Conservation (phyloP, 768 basidiomycete species). For the Hygrophorus pudorinus region DNA sequence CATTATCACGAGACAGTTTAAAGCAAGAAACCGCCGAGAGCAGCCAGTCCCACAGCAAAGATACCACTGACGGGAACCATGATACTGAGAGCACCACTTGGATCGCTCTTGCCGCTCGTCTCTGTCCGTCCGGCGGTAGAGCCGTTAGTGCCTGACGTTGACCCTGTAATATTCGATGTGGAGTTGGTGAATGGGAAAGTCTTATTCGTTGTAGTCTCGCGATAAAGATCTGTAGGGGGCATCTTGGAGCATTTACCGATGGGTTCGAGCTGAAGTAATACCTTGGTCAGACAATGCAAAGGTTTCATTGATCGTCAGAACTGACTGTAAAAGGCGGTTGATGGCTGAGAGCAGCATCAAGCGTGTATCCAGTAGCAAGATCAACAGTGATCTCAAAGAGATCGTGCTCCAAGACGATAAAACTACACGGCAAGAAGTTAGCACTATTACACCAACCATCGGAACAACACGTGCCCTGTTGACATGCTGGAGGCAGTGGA, state of each 20-base stretch:
- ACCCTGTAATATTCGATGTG: background rate
- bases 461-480: constrained; percentile 40
- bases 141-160: background rate
- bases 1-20: no score
- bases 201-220: constrained; percentile 69
- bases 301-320: background rate
- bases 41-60: no score
- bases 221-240: constrained; percentile 61
- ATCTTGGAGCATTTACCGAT: constrained; percentile 71
- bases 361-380: constrained; percentile 79
- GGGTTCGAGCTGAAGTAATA: constrained; percentile 42
- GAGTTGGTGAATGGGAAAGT: constrained; percentile 38
- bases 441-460: background rate
- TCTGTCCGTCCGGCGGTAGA: no score
- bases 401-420: constrained; percentile 87
- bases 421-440: constrained; percentile 29
- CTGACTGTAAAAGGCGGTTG: constrained; percentile 56
- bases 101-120: no score
- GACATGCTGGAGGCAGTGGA: constrained; percentile 48
- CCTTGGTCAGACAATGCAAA: background rate
- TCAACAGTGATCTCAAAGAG: constrained; percentile 80
- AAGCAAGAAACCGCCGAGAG: no score
- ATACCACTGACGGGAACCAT: no score
- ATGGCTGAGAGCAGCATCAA: constrained; percentile 63
- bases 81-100: no score